Evolutionary conservation across 176 grass and related monocot genomes (phyloP).

Genomic region (Hsuehochloa calcarea): DNA sequence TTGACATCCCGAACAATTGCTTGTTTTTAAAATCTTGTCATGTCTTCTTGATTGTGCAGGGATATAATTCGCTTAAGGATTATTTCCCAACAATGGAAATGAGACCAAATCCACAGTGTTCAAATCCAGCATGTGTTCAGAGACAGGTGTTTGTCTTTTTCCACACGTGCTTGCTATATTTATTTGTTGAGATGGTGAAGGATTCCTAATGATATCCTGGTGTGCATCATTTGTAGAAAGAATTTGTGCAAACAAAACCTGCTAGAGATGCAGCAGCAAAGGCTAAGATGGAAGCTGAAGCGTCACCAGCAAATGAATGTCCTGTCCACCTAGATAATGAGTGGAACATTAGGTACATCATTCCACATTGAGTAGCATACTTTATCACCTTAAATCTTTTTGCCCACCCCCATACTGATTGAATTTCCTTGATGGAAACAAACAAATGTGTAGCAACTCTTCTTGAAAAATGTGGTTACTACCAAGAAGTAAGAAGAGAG

Average conservation of each 20-base stretch:
- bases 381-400: not conserved
- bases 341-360: conserved; percentile 85
- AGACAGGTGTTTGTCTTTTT: conserved; percentile 62
- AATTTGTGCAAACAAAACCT: conserved; percentile 81
- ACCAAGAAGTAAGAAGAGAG: not conserved
- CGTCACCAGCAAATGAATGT: conserved; percentile 48
- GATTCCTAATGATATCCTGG: not conserved
- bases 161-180: not conserved
- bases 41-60: conserved; percentile 43
- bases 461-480: not conserved
- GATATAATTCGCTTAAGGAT: conserved; percentile 98
- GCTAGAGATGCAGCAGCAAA: conserved; percentile 87
- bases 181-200: not conserved
- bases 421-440: conserved; percentile 3
- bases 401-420: not conserved
- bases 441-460: not conserved
- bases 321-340: conserved; percentile 90
- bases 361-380: not conserved
- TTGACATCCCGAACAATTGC: not conserved
- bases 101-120: conserved; percentile 97
- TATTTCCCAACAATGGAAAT: conserved; percentile 97
- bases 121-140: conserved; percentile 79
- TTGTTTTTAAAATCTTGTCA: not conserved
- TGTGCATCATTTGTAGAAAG: conserved; percentile 56
- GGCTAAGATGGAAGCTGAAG: conserved; percentile 80